Evolutionary conservation across 345 rosid genomes (phyloP).

Genomic region (Ricinus communis): DNA sequence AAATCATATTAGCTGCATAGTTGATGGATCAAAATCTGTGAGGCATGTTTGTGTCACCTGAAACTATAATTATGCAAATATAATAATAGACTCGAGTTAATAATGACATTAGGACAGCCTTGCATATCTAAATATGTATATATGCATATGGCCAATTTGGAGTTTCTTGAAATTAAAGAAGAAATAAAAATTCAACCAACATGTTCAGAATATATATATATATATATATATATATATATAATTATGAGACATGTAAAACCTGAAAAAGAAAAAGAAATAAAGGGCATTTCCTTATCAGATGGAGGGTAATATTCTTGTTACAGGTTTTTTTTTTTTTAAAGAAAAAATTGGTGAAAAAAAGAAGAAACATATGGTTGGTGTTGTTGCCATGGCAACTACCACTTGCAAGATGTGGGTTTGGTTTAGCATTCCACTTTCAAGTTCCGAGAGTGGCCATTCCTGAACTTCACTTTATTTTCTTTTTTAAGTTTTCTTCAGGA

Average conservation of each 20-base stretch:
- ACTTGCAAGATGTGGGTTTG: conserved; percentile 28
- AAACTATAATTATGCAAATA: too few species aligned
- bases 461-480: neutral
- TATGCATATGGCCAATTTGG: conserved; percentile 8
- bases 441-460: conserved; percentile 26
- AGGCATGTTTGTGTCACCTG: too few species aligned
- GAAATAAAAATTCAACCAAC: neutral
- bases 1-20: too few species aligned
- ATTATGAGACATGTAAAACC: neutral
- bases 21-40: too few species aligned
- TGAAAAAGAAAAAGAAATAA: neutral
- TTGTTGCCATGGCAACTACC: conserved; percentile 22
- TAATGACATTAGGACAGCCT: neutral
- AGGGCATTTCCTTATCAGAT: too few species aligned
- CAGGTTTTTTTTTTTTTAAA: too few species aligned
- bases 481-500: neutral
- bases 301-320: neutral
- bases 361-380: neutral
- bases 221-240: too few species aligned
- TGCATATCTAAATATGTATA: too few species aligned
- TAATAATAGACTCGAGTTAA: too few species aligned
- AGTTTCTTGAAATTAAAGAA: neutral
- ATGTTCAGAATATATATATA: too few species aligned
- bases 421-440: conserved; percentile 32
- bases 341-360: too few species aligned